These are phyloP conservation scores for Neonectria neomacrospora DNA, from an alignment of 2,329 filamentous ascomycete species.

Conservation along the genomic window DNA sequence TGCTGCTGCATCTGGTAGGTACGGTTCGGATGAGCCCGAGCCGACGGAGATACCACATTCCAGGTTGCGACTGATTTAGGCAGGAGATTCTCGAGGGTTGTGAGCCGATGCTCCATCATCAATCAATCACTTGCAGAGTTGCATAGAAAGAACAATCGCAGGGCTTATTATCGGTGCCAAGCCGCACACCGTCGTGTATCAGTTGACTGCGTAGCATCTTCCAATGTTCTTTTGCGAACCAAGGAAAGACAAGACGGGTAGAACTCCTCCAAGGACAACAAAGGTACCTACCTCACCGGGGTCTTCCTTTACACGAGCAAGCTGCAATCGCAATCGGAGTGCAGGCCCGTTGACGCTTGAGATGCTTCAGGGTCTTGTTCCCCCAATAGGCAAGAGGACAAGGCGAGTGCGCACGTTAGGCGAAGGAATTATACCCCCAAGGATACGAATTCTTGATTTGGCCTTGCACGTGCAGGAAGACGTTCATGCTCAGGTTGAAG, in stretches of 20 bases:
- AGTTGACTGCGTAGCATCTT: background rate
- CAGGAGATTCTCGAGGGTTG: background rate
- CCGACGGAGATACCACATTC: background rate
- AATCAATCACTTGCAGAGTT: background rate
- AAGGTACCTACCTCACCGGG: background rate
- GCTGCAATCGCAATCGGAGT: background rate
- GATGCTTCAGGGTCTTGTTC: background rate
- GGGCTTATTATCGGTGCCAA: background rate
- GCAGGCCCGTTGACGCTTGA: background rate
- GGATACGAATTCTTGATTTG: background rate
- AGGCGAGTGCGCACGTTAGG: background rate
- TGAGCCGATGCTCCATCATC: background rate
- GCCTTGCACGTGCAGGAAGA: background rate
- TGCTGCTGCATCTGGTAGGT: background rate
- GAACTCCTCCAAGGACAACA: background rate
- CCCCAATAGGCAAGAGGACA: background rate
- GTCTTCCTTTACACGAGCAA: background rate
- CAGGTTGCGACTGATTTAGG: background rate
- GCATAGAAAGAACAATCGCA: background rate
- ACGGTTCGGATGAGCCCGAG: background rate
- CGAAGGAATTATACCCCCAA: background rate
- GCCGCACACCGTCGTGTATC: background rate
- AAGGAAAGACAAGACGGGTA: background rate
- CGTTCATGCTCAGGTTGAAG: background rate
- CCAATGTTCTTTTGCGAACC: background rate